Evolutionary conservation across 352 stramenopile species (phyloP).

Genomic region (Phytophthora agathidicida): DNA sequence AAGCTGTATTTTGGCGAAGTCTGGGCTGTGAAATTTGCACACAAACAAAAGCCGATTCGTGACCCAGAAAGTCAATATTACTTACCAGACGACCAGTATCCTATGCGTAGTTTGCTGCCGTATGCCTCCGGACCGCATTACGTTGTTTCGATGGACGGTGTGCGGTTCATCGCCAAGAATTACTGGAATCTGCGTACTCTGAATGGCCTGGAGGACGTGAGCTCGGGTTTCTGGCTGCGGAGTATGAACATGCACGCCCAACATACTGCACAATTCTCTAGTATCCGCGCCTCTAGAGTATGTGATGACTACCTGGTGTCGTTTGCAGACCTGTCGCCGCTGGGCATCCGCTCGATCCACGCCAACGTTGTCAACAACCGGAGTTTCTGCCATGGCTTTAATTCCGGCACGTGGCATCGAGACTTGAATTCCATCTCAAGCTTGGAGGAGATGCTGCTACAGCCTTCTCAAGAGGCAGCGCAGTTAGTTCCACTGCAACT

Average conservation of each 20-base stretch:
- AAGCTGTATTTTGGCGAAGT: slow-evolving; percentile 32
- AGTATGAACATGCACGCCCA: slow-evolving; percentile 45
- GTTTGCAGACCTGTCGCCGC: slow-evolving; percentile 49
- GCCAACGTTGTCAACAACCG: slow-evolving; percentile 31
- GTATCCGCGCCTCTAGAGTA: slow-evolving; percentile 1
- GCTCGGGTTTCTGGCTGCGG: slow-evolving; percentile 59
- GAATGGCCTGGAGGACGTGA: slow-evolving; percentile 67
- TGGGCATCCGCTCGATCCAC: slow-evolving; percentile 58
- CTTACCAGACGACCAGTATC: slow-evolving; percentile 40
- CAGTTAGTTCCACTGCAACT: background rate
- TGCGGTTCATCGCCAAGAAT: slow-evolving; percentile 53
- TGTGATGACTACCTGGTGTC: slow-evolving; percentile 49
- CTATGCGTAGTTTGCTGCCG: slow-evolving; percentile 36
- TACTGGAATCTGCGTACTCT: slow-evolving; percentile 34
- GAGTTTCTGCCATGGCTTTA: slow-evolving; percentile 20
- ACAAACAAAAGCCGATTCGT: slow-evolving; percentile 31
- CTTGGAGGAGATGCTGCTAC: slow-evolving; percentile 14
- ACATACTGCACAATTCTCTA: slow-evolving; percentile 19
- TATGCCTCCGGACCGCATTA: slow-evolving; percentile 58
- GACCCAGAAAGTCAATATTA: slow-evolving; percentile 36
- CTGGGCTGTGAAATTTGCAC: slow-evolving; percentile 12
- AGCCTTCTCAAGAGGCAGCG: background rate
- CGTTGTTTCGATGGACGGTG: slow-evolving; percentile 50
- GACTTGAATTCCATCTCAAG: slow-evolving; percentile 4
- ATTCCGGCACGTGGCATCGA: slow-evolving; percentile 19